phyloP scores from a whole-genome alignment of 306 rosid genomes.

The Vigna trinervia region DNA sequence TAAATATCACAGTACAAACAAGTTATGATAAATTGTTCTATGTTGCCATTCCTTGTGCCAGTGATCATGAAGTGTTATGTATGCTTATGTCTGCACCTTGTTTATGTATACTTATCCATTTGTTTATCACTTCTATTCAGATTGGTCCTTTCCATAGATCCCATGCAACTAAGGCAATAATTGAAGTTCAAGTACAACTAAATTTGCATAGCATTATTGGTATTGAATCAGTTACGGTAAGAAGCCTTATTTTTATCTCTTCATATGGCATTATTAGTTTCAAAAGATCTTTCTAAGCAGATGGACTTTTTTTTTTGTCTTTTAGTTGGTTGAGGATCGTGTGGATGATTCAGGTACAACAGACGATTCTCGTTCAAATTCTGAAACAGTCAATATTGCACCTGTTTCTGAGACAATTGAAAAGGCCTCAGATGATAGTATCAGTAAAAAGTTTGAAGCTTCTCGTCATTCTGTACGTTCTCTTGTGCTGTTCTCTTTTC shows the following conservation, averaged over 20 bases:
- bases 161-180: conserved; percentile 53
- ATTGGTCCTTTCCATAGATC: conserved; percentile 72
- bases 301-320: conserved; percentile 39
- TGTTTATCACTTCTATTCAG: conserved; percentile 49
- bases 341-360: conserved; percentile 50
- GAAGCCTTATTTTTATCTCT: conserved; percentile 38
- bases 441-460: conserved; percentile 44
- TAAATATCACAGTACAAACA: background rate
- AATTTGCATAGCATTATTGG: conserved; percentile 73
- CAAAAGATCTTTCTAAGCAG: conserved; percentile 33
- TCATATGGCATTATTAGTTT: conserved; percentile 32
- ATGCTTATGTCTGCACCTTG: conserved; percentile 5
- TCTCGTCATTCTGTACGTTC: conserved; percentile 57
- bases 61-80: background rate
- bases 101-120: conserved; percentile 14
- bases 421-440: conserved; percentile 50
- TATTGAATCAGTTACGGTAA: conserved; percentile 74
- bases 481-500: background rate
- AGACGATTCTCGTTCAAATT: conserved; percentile 45
- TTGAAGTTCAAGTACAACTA: conserved; percentile 70
- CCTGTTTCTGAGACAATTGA: conserved; percentile 53
- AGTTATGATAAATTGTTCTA: conserved; percentile 14
- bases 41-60: background rate
- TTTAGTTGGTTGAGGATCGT: conserved; percentile 66
- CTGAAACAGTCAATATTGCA: conserved; percentile 57